These are phyloP conservation scores for Epichloe uncinata DNA, from an alignment of 2,329 filamentous ascomycete species.

Conservation along the genomic window DNA sequence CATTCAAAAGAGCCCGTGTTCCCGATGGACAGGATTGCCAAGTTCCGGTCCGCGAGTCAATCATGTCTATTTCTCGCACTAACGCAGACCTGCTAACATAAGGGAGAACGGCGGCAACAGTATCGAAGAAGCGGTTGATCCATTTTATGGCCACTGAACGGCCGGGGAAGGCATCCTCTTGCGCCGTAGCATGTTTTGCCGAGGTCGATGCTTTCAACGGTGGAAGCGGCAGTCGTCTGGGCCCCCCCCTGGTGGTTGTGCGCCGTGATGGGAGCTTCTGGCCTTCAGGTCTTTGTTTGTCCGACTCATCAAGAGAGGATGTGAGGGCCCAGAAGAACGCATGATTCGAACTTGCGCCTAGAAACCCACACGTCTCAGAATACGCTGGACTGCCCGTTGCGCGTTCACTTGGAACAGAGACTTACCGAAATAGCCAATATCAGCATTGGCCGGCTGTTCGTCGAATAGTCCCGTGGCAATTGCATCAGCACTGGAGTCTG, in stretches of 20 bases:
- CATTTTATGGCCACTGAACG: conserved; percentile 9
- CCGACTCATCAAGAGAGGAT: conserved; percentile 13
- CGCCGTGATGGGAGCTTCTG: conserved; percentile 6
- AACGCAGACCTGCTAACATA: conserved; percentile 13
- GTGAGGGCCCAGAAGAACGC: conserved; percentile 16
- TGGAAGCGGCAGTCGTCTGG: conserved; percentile 2
- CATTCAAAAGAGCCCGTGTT: conserved; percentile 13
- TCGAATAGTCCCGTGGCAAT: conserved; percentile 17
- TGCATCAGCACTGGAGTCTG: conserved; percentile 15
- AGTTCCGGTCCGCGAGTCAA: conserved; percentile 6
- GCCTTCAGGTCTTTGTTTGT: conserved; percentile 6
- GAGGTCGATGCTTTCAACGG: background rate
- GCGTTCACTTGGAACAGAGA: background rate
- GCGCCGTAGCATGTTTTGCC: background rate
- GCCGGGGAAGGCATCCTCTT: conserved; percentile 8
- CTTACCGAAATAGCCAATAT: conserved; percentile 17
- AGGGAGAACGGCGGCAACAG: conserved; percentile 15
- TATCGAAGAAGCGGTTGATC: conserved; percentile 16
- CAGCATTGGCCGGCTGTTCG: conserved; percentile 10
- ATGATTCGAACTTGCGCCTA: conserved; percentile 19
- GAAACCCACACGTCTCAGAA: background rate
- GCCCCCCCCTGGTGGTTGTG: background rate
- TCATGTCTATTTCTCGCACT: conserved; percentile 10
- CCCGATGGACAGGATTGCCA: conserved; percentile 1
- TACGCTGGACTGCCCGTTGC: background rate